Evolutionary conservation across 352 stramenopile species (phyloP), one percentile per base, ranked within the genome.

Genomic region (Globisporangium middletonii): DNA sequence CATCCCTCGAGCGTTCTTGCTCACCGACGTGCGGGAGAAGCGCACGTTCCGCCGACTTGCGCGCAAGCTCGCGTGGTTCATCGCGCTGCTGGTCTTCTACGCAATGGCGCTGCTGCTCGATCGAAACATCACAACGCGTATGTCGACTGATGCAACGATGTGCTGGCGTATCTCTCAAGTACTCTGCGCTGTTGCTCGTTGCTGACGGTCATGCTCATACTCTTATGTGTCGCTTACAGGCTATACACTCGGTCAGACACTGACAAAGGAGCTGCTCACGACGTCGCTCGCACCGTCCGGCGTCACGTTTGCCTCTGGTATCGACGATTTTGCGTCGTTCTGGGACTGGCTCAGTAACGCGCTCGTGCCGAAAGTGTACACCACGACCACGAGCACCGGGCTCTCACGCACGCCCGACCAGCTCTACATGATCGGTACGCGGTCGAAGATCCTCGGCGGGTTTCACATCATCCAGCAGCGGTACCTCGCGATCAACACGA

Each of bases 261-360:
- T 89, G 15, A 63, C 73, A 16, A 82, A 67, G 7, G 68, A 83
- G 33, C 23, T 88, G 8, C 65, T 88, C 8, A 64, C 68, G 49
- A 75, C 64, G 0, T 72, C 77, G 4, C 55, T 59, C 23, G 70
- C 68, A 12, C 46, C 73, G 0, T 83, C 71, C 0, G 73, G 57
- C 4, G 55, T 77, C 50, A 68, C 72, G 3, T 89, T 79, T 47
- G 62, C 16, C 45, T 60, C 23, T 12, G 55, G 57, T 9, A 83
- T 89, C 52, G 42, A 68, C 38, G 79, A 68, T 19, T 13, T 67
- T n/a, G 68, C 55, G 8, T 62, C 67, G 13, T 83, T 85, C 42
- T 89, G 74, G 75, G 63, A 80, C 47, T 89, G 79, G 77, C 77
- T 89, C 45, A 53, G 35, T 2, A 79, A 83, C 53, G 85, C 73